Evolutionary conservation across 306 rosid genomes (phyloP), one percentile per base, ranked within the genome.

Genomic region (Quercus wislizeni): DNA sequence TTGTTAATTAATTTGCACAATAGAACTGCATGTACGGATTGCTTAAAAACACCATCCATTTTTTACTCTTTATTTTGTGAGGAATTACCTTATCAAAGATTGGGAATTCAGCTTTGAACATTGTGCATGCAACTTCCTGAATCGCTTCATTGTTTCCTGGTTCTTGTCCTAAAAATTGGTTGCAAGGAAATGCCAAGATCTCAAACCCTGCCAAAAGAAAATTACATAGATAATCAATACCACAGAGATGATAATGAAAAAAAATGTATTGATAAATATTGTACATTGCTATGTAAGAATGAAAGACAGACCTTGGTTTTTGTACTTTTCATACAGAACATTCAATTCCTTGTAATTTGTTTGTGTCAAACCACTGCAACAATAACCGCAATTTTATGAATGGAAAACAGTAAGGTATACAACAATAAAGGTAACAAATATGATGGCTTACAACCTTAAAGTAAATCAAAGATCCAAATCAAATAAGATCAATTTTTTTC

Each of bases 181-280:
- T 94, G 94, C 98, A 94, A 75, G 98, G 98, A 89, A 94, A 94
- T 74, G 98, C 98, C 94, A 92, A 89, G 80, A 94, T 94, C 87
- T 92, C 96, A 67, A 94, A 76, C 72, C 90, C 98, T 94, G 61
- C 54, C 71, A 71, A 68, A 77, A 30, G 28, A 10, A 52, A 55
- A 14, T 38, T 28, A 30, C 23, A 61, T 62, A 78, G 19, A 23
- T 51, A 57, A 23, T 68, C 12, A 1, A 13, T 25, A 14, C 25
- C 70, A 43, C 28, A 20, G 28, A n/a, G 58, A 43, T 31, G 67
- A 54, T 25, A 30, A 25, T 12, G 61, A 19, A 46, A 46, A 19
- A 46, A 35, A 43, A 77, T 23, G 51, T 51, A 51, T 61, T 14
- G 43, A 43, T 11, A 43, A 49, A 56, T 12, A 15, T 20, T 65